A percentile compares a stretch with the other conserved stretches of the same genome.
phyloP scores from a whole-genome alignment of 352 stramenopile genomes.

The Phytophthora kernoviae region DNA sequence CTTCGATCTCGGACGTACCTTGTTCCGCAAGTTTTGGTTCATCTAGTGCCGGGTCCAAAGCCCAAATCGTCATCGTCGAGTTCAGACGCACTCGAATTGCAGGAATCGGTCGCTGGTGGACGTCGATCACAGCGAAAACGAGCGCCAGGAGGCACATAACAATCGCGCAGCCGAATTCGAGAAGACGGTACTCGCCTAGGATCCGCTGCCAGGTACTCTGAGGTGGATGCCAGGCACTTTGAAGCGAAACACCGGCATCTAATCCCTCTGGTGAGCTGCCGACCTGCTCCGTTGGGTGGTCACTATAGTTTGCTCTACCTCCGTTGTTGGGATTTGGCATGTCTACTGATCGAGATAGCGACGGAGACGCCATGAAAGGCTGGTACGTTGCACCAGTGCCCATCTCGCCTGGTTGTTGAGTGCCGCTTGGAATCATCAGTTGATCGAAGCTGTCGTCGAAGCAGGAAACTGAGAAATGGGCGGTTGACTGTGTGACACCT shows the following conservation, averaged over 20 bases:
- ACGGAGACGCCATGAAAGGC: slow-evolving; percentile 17
- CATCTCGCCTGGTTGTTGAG: slow-evolving; percentile 16
- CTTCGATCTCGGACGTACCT: slow-evolving; percentile 19
- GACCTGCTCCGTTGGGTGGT: slow-evolving; percentile 16
- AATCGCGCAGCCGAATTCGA: slow-evolving; percentile 58
- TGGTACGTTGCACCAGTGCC: slow-evolving; percentile 14
- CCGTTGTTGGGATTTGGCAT: slow-evolving; percentile 10
- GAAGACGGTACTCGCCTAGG: slow-evolving; percentile 46
- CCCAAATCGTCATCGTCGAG: slow-evolving; percentile 39
- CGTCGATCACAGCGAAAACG: slow-evolving; percentile 54
- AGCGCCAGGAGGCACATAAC: slow-evolving; percentile 54
- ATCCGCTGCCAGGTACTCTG: slow-evolving; percentile 15
- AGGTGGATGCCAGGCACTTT: neutral
- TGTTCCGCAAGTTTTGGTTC: slow-evolving; percentile 50
- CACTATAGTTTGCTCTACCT: neutral
- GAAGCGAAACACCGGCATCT: no score
- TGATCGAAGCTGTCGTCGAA: neutral
- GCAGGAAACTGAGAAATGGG: slow-evolving; percentile 19
- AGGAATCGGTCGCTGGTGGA: slow-evolving; percentile 67
- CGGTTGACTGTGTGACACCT: neutral
- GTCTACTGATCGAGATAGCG: slow-evolving; percentile 1
- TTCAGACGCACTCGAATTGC: slow-evolving; percentile 52
- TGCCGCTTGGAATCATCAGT: neutral
- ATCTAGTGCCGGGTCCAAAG: slow-evolving; percentile 58
- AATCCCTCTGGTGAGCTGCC: slow-evolving; percentile 4